A percentile compares a stretch with the other conserved stretches of the same genome.
Conservation (phyloP, 2,329 filamentous ascomycete species). For the Emergomyces pasteurianus region DNA sequence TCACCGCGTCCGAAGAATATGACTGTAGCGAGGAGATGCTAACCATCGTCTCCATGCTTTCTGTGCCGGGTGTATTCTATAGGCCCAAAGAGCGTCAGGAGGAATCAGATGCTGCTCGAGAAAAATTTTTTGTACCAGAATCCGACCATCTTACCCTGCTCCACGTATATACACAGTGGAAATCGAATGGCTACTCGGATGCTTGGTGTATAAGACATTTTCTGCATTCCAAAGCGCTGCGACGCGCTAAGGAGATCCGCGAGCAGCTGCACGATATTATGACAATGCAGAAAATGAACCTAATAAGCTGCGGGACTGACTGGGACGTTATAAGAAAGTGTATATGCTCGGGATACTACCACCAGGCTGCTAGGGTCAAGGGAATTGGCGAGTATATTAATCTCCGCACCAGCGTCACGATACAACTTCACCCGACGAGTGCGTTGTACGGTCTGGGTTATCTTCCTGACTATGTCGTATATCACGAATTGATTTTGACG, state of each 20-base stretch:
- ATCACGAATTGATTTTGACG: slow-evolving; percentile 94
- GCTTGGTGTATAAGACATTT: slow-evolving; percentile 91
- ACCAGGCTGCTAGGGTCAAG: slow-evolving; percentile 91
- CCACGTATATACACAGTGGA: slow-evolving; percentile 94
- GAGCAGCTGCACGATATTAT: slow-evolving; percentile 92
- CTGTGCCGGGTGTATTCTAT: slow-evolving; percentile 93
- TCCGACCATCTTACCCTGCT: slow-evolving; percentile 93
- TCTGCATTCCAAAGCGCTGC: slow-evolving; percentile 84
- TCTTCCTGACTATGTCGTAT: slow-evolving; percentile 91
- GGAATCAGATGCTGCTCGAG: slow-evolving; percentile 85
- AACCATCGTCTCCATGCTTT: slow-evolving; percentile 96
- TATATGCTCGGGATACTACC: slow-evolving; percentile 96
- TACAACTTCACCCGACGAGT: slow-evolving; percentile 88
- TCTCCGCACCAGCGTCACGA: slow-evolving; percentile 81
- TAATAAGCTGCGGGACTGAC: slow-evolving; percentile 84
- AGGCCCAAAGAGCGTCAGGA: slow-evolving; percentile 92
- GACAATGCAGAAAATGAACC: slow-evolving; percentile 78
- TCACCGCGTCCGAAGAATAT: slow-evolving; percentile 80
- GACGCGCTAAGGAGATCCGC: slow-evolving; percentile 83
- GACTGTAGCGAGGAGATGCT: slow-evolving; percentile 95
- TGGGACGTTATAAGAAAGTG: slow-evolving; percentile 94
- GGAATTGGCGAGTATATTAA: slow-evolving; percentile 97
- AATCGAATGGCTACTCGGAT: slow-evolving; percentile 76
- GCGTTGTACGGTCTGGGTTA: slow-evolving; percentile 88
- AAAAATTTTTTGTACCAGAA: slow-evolving; percentile 98